These are phyloP conservation scores for Sonneratia caseolaris DNA, from an alignment of 345 rosid species.

Conservation along the genomic window DNA sequence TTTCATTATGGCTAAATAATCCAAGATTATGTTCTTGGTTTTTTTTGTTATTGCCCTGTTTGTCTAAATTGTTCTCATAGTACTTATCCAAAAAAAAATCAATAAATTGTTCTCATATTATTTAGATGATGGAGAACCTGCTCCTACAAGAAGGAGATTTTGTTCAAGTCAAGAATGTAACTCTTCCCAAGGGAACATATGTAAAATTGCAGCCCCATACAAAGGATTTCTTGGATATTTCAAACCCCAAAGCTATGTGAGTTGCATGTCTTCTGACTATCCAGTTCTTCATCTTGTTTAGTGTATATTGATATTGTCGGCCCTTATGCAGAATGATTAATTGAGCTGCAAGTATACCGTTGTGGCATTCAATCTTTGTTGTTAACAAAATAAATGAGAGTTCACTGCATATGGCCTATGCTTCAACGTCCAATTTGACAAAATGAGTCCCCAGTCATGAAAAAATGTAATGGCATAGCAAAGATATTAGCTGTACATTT, in stretches of 20 bases:
- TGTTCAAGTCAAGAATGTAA: conserved; percentile 70
- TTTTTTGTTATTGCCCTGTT: not conserved
- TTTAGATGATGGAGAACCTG: conserved; percentile 98
- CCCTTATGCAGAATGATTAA: not conserved
- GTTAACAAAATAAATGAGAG: not conserved
- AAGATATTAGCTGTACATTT: too few relatives aligned
- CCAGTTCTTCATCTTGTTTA: not conserved
- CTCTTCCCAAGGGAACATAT: conserved; percentile 96
- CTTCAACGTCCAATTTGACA: too few relatives aligned
- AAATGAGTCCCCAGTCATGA: too few relatives aligned
- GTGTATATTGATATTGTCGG: not conserved
- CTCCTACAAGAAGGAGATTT: conserved; percentile 86
- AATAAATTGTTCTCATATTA: conserved; percentile 6
- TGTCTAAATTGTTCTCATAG: conserved; percentile 5
- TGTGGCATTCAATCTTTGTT: not conserved
- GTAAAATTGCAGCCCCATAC: conserved; percentile 97
- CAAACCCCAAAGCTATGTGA: conserved; percentile 98
- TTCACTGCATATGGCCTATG: not conserved
- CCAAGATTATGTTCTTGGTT: not conserved
- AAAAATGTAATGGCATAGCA: too few relatives aligned
- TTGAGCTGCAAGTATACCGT: not conserved
- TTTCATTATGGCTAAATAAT: not conserved
- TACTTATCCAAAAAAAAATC: conserved; percentile 17
- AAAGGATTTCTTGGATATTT: conserved; percentile 85
- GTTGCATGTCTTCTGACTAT: conserved; percentile 12